Conservation (phyloP, 1,139 yeast species). For the Magnusiomyces starmeri region DNA sequence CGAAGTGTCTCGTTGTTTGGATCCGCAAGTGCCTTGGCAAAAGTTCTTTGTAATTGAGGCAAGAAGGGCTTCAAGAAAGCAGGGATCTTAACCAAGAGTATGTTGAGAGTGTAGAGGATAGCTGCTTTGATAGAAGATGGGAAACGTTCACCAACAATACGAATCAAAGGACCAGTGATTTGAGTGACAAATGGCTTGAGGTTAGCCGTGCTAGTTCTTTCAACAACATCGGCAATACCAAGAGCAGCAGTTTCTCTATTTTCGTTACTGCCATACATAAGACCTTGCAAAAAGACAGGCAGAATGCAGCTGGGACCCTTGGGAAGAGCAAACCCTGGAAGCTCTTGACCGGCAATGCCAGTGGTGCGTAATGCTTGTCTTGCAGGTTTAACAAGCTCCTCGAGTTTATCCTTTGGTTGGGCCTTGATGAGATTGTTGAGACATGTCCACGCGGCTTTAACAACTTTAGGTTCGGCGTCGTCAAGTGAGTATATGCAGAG, state of each 20-base stretch:
- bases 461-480: slow-evolving; percentile 58
- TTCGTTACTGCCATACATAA: slow-evolving; percentile 84
- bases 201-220: slow-evolving; percentile 73
- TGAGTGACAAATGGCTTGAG: slow-evolving; percentile 86
- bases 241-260: slow-evolving; percentile 82
- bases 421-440: slow-evolving; percentile 59
- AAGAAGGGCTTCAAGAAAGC: slow-evolving; percentile 89
- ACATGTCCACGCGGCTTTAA: slow-evolving; percentile 61
- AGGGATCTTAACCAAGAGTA: slow-evolving; percentile 74
- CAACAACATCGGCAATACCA: slow-evolving; percentile 83
- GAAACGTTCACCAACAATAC: slow-evolving; percentile 96
- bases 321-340: slow-evolving; percentile 71
- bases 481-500: slow-evolving; percentile 68
- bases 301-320: slow-evolving; percentile 82
- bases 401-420: slow-evolving; percentile 56
- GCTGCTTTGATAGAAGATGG: slow-evolving; percentile 88
- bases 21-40: slow-evolving; percentile 85
- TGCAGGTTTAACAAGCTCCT: slow-evolving; percentile 70
- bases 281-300: slow-evolving; percentile 90
- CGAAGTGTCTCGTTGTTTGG: slow-evolving; percentile 62
- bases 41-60: slow-evolving; percentile 96
- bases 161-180: slow-evolving; percentile 94
- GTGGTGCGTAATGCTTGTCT: slow-evolving; percentile 63
- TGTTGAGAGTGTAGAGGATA: slow-evolving; percentile 74
- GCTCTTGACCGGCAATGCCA: slow-evolving; percentile 56